Evolutionary conservation across 257 asterid genomes (phyloP).

Genomic region (Nicotiana sylvestris): DNA sequence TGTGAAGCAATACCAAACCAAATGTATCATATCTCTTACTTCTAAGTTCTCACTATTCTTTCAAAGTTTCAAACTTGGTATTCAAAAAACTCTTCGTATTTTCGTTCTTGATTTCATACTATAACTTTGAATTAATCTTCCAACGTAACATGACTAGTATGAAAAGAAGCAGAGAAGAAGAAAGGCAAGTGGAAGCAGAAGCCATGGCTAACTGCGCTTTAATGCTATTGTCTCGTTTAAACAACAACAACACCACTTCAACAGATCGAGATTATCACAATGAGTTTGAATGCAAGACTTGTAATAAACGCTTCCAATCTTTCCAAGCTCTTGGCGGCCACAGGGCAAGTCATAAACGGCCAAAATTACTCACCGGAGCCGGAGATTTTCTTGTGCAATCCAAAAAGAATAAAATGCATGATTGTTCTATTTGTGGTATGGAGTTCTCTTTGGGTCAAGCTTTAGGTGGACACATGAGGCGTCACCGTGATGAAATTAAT

Average conservation of each 20-base stretch:
- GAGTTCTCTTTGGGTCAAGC: constrained; percentile 6
- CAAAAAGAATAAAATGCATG: not conserved
- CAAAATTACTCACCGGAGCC: not conserved
- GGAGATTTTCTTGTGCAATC: not conserved
- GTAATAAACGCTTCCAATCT: not conserved
- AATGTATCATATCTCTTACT: not conserved
- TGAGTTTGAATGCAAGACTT: constrained; percentile 12
- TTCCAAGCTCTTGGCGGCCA: constrained; percentile 16
- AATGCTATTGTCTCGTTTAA: not conserved
- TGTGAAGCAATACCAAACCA: not conserved
- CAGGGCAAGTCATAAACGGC: constrained; percentile 11
- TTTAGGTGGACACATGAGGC: constrained; percentile 17
- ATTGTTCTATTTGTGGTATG: not conserved
- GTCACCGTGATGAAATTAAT: not conserved
- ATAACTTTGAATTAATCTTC: too few species aligned
- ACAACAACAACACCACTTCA: not conserved
- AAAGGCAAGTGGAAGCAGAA: not conserved
- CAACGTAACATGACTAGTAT: not conserved
- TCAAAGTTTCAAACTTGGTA: not conserved
- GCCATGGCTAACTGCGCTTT: constrained; percentile 11
- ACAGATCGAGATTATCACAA: not conserved
- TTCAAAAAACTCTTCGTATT: not conserved
- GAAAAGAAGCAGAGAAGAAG: not conserved
- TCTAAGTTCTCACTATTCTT: not conserved
- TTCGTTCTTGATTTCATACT: not conserved